Evolutionary conservation across 257 asterid species (phyloP), one percentile per base, ranked within the genome.

Genomic region (Solanum commersonii): DNA sequence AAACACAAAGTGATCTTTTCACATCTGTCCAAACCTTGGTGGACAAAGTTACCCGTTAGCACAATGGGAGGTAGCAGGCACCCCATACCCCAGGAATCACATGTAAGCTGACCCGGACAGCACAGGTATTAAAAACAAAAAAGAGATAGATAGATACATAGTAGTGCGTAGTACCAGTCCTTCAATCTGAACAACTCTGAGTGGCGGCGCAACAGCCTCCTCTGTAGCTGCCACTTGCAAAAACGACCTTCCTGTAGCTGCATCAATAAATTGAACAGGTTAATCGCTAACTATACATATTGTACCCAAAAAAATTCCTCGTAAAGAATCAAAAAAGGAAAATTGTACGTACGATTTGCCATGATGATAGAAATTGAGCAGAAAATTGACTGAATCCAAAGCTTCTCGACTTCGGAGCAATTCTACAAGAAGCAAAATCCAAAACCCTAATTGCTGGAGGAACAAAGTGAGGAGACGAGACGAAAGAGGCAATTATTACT

Each of bases 171-270:
- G 33, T 93, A 97, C 99, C 96, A 97, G 88, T 86, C 98, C 99
- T 92, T 97, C 99, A 90, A 97, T 97, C 95, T 97, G 99, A 44
- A 97, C 99, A 29, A 94, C 98, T 90, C 98, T 94, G 89, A 97
- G 94, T 33, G 98, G 98, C 84, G 98, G 94, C 63, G 97, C 89
- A 13, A 84, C 84, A 15, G 89, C 93, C 92, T 96, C 99, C 93
- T 97, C 99, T 22, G 98, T 92, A 42, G 90, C 94, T 25, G 98
- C 99, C 59, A 92, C 99, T 92, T 97, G 99, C 90, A 97, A 88
- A 91, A 97, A 97, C 88, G 99, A 97, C 56, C 97, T 87, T 76
- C 93, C 31, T 52, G 90, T 87, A 68, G 95, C 98, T 94, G 94
- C 88, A 88, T 46, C 87, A 67, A 81, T 87, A 14, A 56, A 65